Percentiles rank a stretch among this genome's conserved stretches.
phyloP scores from a whole-genome alignment of 805 yeast genomes.

The Candida loeiensis region DNA sequence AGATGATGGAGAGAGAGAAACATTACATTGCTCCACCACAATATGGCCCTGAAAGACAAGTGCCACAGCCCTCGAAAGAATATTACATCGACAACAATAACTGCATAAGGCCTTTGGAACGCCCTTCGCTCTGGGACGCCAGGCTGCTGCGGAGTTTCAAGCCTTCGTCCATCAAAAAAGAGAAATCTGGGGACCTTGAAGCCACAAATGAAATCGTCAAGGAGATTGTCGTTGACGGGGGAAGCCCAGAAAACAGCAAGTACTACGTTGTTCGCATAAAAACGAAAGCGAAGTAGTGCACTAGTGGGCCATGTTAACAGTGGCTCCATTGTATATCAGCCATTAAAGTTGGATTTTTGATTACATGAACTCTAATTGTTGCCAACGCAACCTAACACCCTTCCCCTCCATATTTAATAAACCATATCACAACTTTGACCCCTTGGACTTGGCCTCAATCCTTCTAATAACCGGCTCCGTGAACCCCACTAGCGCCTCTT shows the following conservation, averaged over 20 bases:
- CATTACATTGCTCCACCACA: not conserved
- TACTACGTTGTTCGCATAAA: slow-evolving; percentile 10
- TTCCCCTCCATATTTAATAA: not conserved
- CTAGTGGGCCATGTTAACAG: too few species aligned
- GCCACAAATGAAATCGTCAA: not conserved
- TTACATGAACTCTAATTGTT: too few species aligned
- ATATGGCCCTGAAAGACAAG: not conserved
- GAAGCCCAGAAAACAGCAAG: slow-evolving; percentile 5
- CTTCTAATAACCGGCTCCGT: slow-evolving; percentile 5
- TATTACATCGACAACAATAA: not conserved
- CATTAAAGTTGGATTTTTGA: too few species aligned
- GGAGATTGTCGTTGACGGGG: slow-evolving; percentile 7
- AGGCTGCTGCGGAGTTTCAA: too few species aligned
- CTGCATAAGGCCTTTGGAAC: not conserved
- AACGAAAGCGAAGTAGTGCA: slow-evolving; percentile 2
- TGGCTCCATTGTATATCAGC: too few species aligned
- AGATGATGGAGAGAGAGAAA: not conserved
- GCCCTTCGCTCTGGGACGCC: too few species aligned
- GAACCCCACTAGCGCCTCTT: slow-evolving; percentile 28
- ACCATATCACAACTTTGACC: not conserved
- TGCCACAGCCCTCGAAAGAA: not conserved
- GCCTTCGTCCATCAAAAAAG: not conserved
- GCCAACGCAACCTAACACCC: too few species aligned
- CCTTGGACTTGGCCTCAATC: not conserved
- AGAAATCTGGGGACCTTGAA: not conserved